Evolutionary conservation across 345 rosid genomes (phyloP), one percentile per base, ranked within the genome.

Genomic region (Garcia nutans): DNA sequence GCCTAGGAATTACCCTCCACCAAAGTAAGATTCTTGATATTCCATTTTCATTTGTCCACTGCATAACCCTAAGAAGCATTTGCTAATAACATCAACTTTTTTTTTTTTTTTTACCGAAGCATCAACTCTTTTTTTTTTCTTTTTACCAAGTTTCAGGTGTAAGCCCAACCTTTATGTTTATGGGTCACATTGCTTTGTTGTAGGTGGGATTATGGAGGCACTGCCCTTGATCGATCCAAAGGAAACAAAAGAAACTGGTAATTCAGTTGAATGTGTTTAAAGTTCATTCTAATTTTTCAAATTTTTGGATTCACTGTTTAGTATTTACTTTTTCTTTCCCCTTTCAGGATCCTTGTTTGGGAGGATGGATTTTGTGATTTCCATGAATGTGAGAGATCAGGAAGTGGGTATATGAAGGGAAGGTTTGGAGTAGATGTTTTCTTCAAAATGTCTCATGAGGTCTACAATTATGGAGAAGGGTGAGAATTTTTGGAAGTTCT

Each of bases 361-460:
- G 96, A 91, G 80, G 93, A 89, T 81, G 96, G 93, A 19, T 91
- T 80, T 58, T 91, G 91, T 66, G 93, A 91, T 82, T 85, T 91
- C 83, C 62, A 23, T 61, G 90, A 89, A 84, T 86, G 96, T 58
- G 87, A 87, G 76, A 78, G 80, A 55, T 82, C 77, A 19, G 86
- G 81, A 78, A 78, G 77, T 58, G 92, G 89, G 16, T 75, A 61
- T 74, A 12, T 76, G 47, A 90, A 79, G 65, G 88, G 89, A 42
- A 81, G 85, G 72, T 91, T 91, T 55, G 93, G 93, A 68, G 82
- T 87, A 37, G 89, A 89, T 72, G 81, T 91, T 58, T 91, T 91
- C 90, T 91, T 89, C 85, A 91, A 88, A 86, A 84, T 91, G 93
- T 83, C 96, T 47, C 93, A 91, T 84, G 96, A 91, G 76, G 96